phyloP scores from a whole-genome alignment of 2,329 filamentous ascomycete species.

The Torrubiellomyces zombiae region DNA sequence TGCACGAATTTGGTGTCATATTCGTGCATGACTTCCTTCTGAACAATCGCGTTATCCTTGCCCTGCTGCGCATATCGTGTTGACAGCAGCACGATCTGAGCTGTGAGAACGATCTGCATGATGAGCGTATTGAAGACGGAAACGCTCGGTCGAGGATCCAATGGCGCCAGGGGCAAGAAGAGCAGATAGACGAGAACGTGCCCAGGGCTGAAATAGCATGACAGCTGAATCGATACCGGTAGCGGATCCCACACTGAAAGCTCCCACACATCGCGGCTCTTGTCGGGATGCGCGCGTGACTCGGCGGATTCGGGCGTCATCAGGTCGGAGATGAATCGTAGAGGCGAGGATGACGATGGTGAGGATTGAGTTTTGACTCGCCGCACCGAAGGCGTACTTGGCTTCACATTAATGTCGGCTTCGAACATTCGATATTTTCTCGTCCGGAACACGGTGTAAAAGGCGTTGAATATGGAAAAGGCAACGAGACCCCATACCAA shows the following conservation, averaged over 20 bases:
- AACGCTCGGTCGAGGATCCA: slow-evolving; percentile 69
- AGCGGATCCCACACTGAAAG: slow-evolving; percentile 85
- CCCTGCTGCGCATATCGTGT: slow-evolving; percentile 65
- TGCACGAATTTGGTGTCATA: slow-evolving; percentile 95
- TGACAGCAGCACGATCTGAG: slow-evolving; percentile 59
- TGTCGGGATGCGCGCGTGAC: slow-evolving; percentile 68
- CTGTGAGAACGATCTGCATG: slow-evolving; percentile 57
- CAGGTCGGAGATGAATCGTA: slow-evolving; percentile 55
- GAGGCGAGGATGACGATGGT: slow-evolving; percentile 58
- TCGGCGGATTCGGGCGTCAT: slow-evolving; percentile 57
- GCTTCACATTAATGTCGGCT: slow-evolving; percentile 57
- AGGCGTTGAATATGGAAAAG: slow-evolving; percentile 58
- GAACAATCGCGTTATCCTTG: slow-evolving; percentile 70
- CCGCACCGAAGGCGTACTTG: slow-evolving; percentile 69
- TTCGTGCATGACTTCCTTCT: slow-evolving; percentile 84
- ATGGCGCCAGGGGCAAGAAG: slow-evolving; percentile 59
- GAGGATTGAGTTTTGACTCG: slow-evolving; percentile 80
- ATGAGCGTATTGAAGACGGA: slow-evolving; percentile 73
- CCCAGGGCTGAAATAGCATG: slow-evolving; percentile 83
- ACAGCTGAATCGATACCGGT: slow-evolving; percentile 63
- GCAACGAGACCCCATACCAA: slow-evolving; percentile 52
- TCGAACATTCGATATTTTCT: slow-evolving; percentile 88
- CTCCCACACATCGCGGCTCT: slow-evolving; percentile 83
- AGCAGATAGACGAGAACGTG: slow-evolving; percentile 86
- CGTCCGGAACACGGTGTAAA: slow-evolving; percentile 66